phyloP scores from a whole-genome alignment of 257 asterid genomes.

The Ajuga chamaepitys region DNA sequence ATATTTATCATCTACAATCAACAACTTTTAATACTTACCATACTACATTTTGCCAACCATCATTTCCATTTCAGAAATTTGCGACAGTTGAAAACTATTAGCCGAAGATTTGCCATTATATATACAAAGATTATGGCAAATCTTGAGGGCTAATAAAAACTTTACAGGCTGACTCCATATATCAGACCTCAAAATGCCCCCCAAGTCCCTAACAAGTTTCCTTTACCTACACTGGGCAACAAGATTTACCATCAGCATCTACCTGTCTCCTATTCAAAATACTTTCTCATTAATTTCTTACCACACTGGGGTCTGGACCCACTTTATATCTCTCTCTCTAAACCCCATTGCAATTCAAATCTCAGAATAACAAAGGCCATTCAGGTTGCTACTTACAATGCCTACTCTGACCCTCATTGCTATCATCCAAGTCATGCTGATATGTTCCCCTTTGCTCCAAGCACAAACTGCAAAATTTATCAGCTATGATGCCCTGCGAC shows the following conservation, averaged over 20 bases:
- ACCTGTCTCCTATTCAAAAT: neutral
- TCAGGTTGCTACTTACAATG: conserved; percentile 10
- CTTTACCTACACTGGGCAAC: neutral
- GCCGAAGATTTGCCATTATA: too few relatives aligned
- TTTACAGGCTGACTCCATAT: too few relatives aligned
- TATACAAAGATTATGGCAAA: too few relatives aligned
- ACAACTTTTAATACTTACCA: too few relatives aligned
- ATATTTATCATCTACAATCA: too few relatives aligned
- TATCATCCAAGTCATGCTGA: conserved; percentile 8
- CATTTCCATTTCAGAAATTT: too few relatives aligned
- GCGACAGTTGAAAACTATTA: too few relatives aligned
- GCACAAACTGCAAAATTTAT: neutral
- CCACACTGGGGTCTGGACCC: neutral
- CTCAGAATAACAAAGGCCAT: neutral
- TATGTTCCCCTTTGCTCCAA: conserved; percentile 9
- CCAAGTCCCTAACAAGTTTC: conserved; percentile 1
- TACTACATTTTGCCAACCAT: too few relatives aligned
- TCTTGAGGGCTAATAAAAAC: too few relatives aligned
- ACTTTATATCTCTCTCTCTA: neutral
- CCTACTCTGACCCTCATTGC: neutral
- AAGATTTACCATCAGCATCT: conserved; percentile 3
- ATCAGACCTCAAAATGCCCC: too few relatives aligned
- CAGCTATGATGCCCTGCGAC: conserved; percentile 13
- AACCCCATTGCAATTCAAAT: neutral
- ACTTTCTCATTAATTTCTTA: neutral